Conservation (phyloP, 371 early-diverging fungal species). For the Synchytrium microbalum region DNA sequence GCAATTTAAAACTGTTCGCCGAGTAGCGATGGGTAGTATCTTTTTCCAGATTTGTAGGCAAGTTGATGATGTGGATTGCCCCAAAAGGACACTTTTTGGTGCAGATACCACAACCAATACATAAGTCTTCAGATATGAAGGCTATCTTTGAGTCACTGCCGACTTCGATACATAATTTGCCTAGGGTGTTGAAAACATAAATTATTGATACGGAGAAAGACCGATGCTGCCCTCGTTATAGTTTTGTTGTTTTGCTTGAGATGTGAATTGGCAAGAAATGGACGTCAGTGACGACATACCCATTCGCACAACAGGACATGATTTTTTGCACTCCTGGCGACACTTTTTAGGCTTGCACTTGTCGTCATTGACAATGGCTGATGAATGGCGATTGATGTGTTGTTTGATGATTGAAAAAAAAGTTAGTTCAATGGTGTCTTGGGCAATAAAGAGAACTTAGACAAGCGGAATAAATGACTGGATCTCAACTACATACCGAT, state of each 20-base stretch:
- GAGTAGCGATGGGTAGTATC: conserved; percentile 98
- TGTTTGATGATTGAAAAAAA: background rate
- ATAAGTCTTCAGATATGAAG: conserved; percentile 93
- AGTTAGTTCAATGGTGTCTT: background rate
- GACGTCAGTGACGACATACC: conserved; percentile 33
- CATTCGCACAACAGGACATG: conserved; percentile 80
- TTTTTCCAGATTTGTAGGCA: conserved; percentile 95
- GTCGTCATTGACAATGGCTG: conserved; percentile 94
- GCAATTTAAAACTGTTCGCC: conserved; percentile 99
- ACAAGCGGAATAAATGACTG: background rate
- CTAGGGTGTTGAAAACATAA: conserved; percentile 39
- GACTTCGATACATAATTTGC: conserved; percentile 96
- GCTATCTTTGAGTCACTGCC: conserved; percentile 75
- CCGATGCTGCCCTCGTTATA: background rate
- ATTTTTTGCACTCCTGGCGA: conserved; percentile 93
- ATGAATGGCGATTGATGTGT: background rate
- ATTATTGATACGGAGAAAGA: conserved; percentile 4
- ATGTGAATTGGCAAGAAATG: background rate
- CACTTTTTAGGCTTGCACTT: conserved; percentile 99
- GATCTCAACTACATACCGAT: conserved; percentile 5
- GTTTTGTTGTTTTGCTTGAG: too few relatives aligned
- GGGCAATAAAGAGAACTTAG: background rate
- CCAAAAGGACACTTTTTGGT: conserved; percentile 99
- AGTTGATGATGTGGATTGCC: conserved; percentile 97
- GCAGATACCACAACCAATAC: conserved; percentile 99